Percentiles rank a stretch among this genome's conserved stretches.
Evolutionary conservation across 1,284 basidiomycete species (phyloP).

Genomic region (Grifola frondosa): DNA sequence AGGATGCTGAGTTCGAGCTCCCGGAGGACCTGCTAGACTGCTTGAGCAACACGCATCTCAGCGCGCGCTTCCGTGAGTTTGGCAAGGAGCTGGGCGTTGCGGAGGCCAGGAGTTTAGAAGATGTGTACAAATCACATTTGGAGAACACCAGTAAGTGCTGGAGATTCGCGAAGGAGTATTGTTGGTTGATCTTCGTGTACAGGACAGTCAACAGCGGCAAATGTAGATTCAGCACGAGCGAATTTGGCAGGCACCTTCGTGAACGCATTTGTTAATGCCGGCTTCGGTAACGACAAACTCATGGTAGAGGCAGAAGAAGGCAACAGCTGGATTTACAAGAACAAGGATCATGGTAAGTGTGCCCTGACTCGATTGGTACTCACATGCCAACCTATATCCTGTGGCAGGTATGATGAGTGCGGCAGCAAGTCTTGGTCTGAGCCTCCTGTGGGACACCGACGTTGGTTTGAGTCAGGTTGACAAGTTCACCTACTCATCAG

Average conservation of each 20-base stretch:
- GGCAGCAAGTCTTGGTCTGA: slow-evolving; percentile 90
- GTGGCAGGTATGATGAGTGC: slow-evolving; percentile 94
- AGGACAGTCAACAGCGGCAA: slow-evolving; percentile 65
- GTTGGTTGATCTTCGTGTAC: slow-evolving; percentile 1
- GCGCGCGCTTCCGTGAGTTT: slow-evolving; percentile 84
- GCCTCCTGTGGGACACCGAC: slow-evolving; percentile 96
- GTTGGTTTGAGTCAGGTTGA: slow-evolving; percentile 93
- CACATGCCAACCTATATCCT: slow-evolving; percentile 1
- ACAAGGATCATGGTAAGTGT: slow-evolving; percentile 91
- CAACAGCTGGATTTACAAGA: slow-evolving; percentile 99
- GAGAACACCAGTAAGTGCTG: slow-evolving; percentile 74
- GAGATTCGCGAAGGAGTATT: neutral
- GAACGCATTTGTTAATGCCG: slow-evolving; percentile 98
- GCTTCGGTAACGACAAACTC: slow-evolving; percentile 98
- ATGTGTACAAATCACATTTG: slow-evolving; percentile 97
- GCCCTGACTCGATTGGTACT: no score
- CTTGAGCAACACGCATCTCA: slow-evolving; percentile 84
- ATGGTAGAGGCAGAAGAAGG: slow-evolving; percentile 97
- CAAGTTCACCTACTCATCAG: slow-evolving; percentile 95
- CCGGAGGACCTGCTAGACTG: slow-evolving; percentile 85
- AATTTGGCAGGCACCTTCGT: slow-evolving; percentile 98
- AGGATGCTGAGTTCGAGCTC: slow-evolving; percentile 64
- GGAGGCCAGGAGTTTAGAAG: slow-evolving; percentile 91
- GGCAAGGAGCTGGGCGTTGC: slow-evolving; percentile 93
- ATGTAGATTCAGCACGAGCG: slow-evolving; percentile 90